Evolutionary conservation across 2,329 filamentous ascomycete species (phyloP).

Genomic region (Epichloe sp.): DNA sequence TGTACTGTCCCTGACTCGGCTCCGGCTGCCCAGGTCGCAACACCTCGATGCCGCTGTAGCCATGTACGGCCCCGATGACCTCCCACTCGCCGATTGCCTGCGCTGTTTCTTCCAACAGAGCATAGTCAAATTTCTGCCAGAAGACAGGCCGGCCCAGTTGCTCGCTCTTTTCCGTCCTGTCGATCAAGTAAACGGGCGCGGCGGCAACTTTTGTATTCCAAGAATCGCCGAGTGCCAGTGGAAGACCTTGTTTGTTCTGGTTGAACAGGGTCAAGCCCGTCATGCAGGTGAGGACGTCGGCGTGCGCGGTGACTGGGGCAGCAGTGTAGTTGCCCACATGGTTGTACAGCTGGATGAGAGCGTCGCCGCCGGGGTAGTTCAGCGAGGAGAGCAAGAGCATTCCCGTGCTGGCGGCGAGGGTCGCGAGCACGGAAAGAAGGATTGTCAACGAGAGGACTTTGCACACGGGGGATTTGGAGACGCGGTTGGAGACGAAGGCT

Average conservation of each 20-base stretch:
- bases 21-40: conserved; percentile 29
- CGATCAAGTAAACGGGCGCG: conserved; percentile 29
- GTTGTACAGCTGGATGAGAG: conserved; percentile 43
- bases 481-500: conserved; percentile 53
- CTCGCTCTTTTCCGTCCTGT: conserved; percentile 47
- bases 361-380: conserved; percentile 88
- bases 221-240: conserved; percentile 17
- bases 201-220: conserved; percentile 4
- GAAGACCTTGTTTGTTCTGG: conserved; percentile 28
- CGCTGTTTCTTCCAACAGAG: conserved; percentile 39
- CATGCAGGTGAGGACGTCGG: conserved; percentile 57
- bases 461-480: conserved; percentile 48
- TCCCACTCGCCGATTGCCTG: conserved; percentile 41
- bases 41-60: conserved; percentile 46
- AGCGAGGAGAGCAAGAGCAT: conserved; percentile 71
- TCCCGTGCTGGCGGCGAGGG: conserved; percentile 46
- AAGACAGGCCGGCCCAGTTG: conserved; percentile 36
- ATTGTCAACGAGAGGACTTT: conserved; percentile 40
- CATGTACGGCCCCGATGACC: conserved; percentile 40
- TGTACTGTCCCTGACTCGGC: conserved; percentile 7
- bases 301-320: conserved; percentile 35
- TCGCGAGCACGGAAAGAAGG: conserved; percentile 43
- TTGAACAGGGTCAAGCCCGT: conserved; percentile 56
- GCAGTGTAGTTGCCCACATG: conserved; percentile 14
- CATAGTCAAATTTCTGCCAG: conserved; percentile 53